phyloP scores from a whole-genome alignment of 495 filamentous ascomycete species.

The Xylaria telfairii region DNA sequence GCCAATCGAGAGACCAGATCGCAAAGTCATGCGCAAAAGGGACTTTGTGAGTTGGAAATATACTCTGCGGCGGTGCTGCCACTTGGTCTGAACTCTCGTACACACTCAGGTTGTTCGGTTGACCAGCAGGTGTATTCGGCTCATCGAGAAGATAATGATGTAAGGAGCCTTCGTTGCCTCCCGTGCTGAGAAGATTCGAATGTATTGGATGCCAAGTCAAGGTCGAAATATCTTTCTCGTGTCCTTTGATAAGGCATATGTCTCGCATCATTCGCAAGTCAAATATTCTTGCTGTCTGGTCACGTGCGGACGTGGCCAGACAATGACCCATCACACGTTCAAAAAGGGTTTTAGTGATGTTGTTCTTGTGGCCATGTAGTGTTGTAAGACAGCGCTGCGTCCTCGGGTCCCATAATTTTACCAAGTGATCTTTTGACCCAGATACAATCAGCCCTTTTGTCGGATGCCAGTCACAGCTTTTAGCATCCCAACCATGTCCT shows the following conservation, averaged over 20 bases:
- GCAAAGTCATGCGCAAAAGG: slow-evolving; percentile 89
- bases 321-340: slow-evolving; percentile 81
- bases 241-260: slow-evolving; percentile 85
- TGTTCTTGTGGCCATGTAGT: slow-evolving; percentile 96
- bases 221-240: slow-evolving; percentile 94
- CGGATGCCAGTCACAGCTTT: slow-evolving; percentile 96
- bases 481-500: slow-evolving; percentile 96
- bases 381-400: slow-evolving; percentile 89
- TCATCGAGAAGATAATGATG: slow-evolving; percentile 94
- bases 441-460: slow-evolving; percentile 93
- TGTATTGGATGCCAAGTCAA: slow-evolving; percentile 95
- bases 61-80: slow-evolving; percentile 79
- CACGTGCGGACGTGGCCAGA: slow-evolving; percentile 88
- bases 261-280: slow-evolving; percentile 99
- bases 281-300: slow-evolving; percentile 89
- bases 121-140: slow-evolving; percentile 77
- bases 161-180: slow-evolving; percentile 84
- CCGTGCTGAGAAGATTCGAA: slow-evolving; percentile 84
- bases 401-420: slow-evolving; percentile 97
- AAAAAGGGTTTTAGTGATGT: slow-evolving; percentile 86
- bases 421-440: slow-evolving; percentile 94
- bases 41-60: slow-evolving; percentile 85
- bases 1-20: slow-evolving; percentile 98
- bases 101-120: slow-evolving; percentile 69
- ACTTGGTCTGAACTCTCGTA: slow-evolving; percentile 82